These are phyloP conservation scores for Verticillium tricorpus DNA, from an alignment of 2,329 filamentous ascomycete species.

Conservation along the genomic window DNA sequence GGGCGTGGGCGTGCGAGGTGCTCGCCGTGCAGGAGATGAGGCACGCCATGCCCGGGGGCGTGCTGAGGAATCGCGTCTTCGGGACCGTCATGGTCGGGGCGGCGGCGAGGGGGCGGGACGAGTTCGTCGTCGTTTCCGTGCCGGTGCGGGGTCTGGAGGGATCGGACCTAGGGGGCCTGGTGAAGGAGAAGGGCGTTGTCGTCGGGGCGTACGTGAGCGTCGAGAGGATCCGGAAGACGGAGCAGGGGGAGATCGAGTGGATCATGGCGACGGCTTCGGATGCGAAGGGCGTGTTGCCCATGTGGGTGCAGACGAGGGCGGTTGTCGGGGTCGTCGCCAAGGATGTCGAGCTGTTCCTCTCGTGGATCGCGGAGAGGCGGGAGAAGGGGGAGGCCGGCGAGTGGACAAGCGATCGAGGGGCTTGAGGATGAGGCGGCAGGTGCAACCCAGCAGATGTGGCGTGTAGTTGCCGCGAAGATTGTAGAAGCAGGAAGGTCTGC, in stretches of 20 bases:
- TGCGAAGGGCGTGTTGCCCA: constrained; percentile 62
- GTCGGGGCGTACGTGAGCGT: constrained; percentile 61
- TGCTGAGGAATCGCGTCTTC: constrained; percentile 59
- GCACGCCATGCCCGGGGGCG: constrained; percentile 50
- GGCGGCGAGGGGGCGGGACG: constrained; percentile 29
- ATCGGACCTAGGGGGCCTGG: constrained; percentile 23
- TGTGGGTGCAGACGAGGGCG: constrained; percentile 60
- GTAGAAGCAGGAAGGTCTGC: not conserved
- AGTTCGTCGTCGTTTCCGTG: constrained; percentile 56
- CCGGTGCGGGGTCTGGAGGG: constrained; percentile 39
- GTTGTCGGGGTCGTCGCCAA: constrained; percentile 61
- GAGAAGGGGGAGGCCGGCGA: constrained; percentile 13
- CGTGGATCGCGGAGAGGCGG: constrained; percentile 52
- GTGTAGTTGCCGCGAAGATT: not conserved
- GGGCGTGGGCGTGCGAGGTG: constrained; percentile 42
- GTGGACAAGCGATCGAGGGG: not conserved
- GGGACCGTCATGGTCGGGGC: constrained; percentile 59
- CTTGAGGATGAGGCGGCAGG: not conserved
- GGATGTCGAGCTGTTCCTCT: constrained; percentile 65
- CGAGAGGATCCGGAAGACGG: constrained; percentile 51
- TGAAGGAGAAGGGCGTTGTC: constrained; percentile 42
- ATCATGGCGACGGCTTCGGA: constrained; percentile 73
- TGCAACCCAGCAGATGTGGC: not conserved
- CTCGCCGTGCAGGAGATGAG: constrained; percentile 59
- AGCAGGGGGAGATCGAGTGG: constrained; percentile 59